phyloP scores from a whole-genome alignment of 305 asterid species.

The Fraxinus velutina region DNA sequence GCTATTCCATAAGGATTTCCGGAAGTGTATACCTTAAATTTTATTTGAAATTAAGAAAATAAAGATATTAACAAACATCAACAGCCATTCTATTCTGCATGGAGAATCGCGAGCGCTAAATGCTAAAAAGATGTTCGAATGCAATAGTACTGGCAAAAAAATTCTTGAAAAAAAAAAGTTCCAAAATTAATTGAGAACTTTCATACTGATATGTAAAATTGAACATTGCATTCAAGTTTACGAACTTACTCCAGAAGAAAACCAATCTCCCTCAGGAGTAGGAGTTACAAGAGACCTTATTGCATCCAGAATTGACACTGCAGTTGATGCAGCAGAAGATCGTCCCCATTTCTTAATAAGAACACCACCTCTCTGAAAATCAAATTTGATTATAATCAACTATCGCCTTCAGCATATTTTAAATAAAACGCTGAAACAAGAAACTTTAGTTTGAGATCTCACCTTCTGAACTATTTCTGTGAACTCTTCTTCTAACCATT shows the following conservation, averaged over 20 bases:
- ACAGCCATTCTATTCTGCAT: background rate
- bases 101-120: background rate
- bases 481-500: slow-evolving; percentile 95
- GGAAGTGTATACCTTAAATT: slow-evolving; percentile 59
- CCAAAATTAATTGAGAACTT: background rate
- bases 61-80: background rate
- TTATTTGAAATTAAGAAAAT: background rate
- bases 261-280: slow-evolving; percentile 95
- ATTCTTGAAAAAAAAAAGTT: background rate
- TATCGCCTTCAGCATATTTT: background rate
- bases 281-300: slow-evolving; percentile 90
- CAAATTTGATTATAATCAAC: background rate
- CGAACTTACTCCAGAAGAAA: slow-evolving; percentile 80
- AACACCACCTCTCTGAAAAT: slow-evolving; percentile 86
- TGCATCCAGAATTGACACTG: slow-evolving; percentile 87
- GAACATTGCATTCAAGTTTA: background rate
- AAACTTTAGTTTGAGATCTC: slow-evolving; percentile 17
- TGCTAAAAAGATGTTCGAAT: background rate
- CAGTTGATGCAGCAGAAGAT: slow-evolving; percentile 97
- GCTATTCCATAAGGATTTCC: slow-evolving; percentile 93
- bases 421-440: background rate
- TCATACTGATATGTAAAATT: background rate
- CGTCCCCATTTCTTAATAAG: slow-evolving; percentile 98
- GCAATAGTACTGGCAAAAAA: background rate
- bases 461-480: slow-evolving; percentile 88